These are phyloP conservation scores for Clavariopsis aquatica DNA, from an alignment of 495 filamentous ascomycete genomes.

Conservation along the genomic window DNA sequence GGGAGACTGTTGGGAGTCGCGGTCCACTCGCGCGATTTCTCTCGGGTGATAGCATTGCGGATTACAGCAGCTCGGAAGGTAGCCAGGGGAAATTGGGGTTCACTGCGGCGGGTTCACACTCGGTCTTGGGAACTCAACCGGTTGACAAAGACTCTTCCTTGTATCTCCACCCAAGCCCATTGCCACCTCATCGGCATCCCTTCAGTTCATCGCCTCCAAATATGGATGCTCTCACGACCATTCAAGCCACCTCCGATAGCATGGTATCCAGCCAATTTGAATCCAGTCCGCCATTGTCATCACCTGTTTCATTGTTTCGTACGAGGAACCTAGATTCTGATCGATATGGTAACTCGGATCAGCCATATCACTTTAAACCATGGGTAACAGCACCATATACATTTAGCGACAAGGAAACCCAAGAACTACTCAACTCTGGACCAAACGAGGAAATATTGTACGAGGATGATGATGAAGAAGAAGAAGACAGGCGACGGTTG, in stretches of 20 bases:
- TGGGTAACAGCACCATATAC: conserved; percentile 3
- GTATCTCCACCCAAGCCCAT: conserved; percentile 41
- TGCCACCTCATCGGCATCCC: conserved; percentile 40
- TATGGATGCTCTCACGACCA: neutral
- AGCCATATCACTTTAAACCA: neutral
- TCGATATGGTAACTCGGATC: neutral
- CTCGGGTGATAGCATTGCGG: conserved; percentile 28
- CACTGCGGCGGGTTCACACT: neutral
- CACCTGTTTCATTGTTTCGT: conserved; percentile 8
- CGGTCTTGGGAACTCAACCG: neutral
- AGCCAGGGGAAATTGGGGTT: neutral
- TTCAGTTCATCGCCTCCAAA: conserved; percentile 34
- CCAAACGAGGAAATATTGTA: conserved; percentile 38
- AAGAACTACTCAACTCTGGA: conserved; percentile 34
- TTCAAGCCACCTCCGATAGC: conserved; percentile 1
- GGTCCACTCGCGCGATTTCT: conserved; percentile 10
- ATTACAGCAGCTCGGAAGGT: conserved; percentile 20
- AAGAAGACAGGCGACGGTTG: too few relatives aligned
- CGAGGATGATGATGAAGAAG: conserved; percentile 9
- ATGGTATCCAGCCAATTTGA: neutral
- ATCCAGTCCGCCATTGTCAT: conserved; percentile 8
- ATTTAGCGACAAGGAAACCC: conserved; percentile 24
- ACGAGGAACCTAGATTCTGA: neutral
- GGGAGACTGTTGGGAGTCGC: conserved; percentile 40
- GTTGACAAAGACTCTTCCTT: neutral